Evolutionary conservation across 768 basidiomycete species (phyloP).

Genomic region (Auricularia cornea): DNA sequence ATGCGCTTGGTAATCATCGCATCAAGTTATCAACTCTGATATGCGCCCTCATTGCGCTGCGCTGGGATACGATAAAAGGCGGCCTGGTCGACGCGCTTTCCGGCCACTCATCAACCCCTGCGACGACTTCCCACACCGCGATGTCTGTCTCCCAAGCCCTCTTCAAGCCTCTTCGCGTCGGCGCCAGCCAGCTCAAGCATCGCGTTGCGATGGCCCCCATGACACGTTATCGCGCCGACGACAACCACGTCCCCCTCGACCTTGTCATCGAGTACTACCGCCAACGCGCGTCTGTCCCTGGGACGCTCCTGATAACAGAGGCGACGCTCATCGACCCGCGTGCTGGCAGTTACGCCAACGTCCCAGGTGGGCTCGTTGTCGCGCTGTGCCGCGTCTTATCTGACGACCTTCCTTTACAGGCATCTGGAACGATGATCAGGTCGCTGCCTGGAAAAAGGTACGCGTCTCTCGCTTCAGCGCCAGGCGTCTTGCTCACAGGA

Average conservation of each 20-base stretch:
- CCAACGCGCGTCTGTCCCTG: conserved; percentile 5
- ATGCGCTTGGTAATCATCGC: no score
- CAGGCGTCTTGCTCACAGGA: not conserved
- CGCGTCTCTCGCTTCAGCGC: conserved; percentile 6
- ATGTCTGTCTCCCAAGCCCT: conserved; percentile 2
- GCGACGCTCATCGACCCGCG: conserved; percentile 42
- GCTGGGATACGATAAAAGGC: no score
- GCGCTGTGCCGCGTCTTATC: no score
- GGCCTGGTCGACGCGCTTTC: no score
- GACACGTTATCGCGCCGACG: conserved; percentile 12
- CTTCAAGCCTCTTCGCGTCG: conserved; percentile 22
- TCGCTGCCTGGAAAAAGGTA: conserved; percentile 45
- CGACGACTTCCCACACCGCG: no score
- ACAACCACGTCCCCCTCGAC: not conserved
- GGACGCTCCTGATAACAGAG: conserved; percentile 24
- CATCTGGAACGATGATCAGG: conserved; percentile 55
- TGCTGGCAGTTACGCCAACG: conserved; percentile 38
- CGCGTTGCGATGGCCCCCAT: conserved; percentile 13
- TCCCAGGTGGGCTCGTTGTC: conserved; percentile 32
- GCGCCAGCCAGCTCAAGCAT: conserved; percentile 18
- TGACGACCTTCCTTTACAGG: no score
- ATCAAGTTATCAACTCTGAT: no score
- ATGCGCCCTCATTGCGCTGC: no score
- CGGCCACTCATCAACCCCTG: no score
- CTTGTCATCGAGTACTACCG: conserved; percentile 2